Conservation (phyloP, 1,139 yeast species). For the Hemisphaericaspora lyxosophila region DNA sequence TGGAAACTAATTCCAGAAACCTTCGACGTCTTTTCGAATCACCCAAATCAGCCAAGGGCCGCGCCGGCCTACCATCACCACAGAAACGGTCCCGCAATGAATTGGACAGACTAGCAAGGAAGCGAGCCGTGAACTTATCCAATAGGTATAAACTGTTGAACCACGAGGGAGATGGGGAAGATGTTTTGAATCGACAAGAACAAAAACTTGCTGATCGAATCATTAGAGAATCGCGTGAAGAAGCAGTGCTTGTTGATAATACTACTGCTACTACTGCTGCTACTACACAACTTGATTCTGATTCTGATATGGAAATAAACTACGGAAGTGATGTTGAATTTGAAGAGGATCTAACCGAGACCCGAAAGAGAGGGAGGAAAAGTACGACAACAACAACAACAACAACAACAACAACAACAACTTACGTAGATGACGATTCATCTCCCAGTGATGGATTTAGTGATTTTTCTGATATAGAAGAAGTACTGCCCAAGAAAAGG, state of each 20-base stretch:
- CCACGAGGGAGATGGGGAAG: constrained; percentile 35
- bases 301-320: constrained; percentile 8
- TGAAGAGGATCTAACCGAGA: constrained; percentile 27
- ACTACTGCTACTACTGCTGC: too few species aligned
- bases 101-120: constrained; percentile 51
- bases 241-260: constrained; percentile 8
- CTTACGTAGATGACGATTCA: constrained; percentile 5
- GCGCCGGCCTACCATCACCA: constrained; percentile 50
- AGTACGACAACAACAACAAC: not conserved
- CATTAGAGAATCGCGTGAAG: constrained; percentile 25
- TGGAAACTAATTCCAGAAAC: too few species aligned
- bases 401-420: constrained; percentile 6
- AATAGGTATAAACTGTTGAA: constrained; percentile 20
- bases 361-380: constrained; percentile 1
- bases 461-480: constrained; percentile 6
- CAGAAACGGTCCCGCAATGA: constrained; percentile 38
- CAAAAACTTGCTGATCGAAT: constrained; percentile 46
- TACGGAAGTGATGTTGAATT: constrained; percentile 34
- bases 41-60: constrained; percentile 22
- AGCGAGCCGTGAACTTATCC: constrained; percentile 39
- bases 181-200: constrained; percentile 35
- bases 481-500: constrained; percentile 5
- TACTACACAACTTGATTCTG: too few species aligned
- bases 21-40: too few species aligned
- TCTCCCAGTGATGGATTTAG: constrained; percentile 9